Conservation (phyloP, 129 eudicot species). For the Saposhnikovia divaricata region DNA sequence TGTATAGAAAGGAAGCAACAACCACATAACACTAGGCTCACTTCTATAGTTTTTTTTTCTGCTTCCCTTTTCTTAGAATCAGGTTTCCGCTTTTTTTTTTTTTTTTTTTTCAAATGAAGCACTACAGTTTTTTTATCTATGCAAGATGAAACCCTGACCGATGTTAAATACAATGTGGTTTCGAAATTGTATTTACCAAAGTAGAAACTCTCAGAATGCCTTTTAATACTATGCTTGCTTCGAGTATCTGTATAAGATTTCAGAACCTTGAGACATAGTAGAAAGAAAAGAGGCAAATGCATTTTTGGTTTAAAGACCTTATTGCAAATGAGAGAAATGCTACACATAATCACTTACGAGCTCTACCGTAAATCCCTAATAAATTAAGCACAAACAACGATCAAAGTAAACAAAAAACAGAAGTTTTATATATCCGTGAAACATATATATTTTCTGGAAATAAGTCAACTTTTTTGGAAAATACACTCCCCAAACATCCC, state of each 20-base stretch:
- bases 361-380: too few relatives aligned
- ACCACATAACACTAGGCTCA: not conserved
- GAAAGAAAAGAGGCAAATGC: not conserved
- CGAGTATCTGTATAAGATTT: not conserved
- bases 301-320: too few relatives aligned
- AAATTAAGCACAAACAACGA: too few relatives aligned
- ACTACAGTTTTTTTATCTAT: not conserved
- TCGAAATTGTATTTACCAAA: not conserved
- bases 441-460: too few relatives aligned
- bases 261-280: not conserved
- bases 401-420: too few relatives aligned
- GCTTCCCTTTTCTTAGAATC: not conserved
- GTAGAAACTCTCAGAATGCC: not conserved
- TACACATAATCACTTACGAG: too few relatives aligned
- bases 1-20: conserved; percentile 16
- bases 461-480: too few relatives aligned
- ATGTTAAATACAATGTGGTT: not conserved
- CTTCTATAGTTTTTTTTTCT: not conserved
- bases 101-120: not conserved
- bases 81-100: too few relatives aligned
- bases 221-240: not conserved
- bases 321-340: too few relatives aligned
- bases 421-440: too few relatives aligned
- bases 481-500: too few relatives aligned
- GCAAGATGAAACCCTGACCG: not conserved